A percentile compares a stretch with the other conserved stretches of the same genome.
Conservation (phyloP, 768 basidiomycete genomes). For the Termitomyces sp. region DNA sequence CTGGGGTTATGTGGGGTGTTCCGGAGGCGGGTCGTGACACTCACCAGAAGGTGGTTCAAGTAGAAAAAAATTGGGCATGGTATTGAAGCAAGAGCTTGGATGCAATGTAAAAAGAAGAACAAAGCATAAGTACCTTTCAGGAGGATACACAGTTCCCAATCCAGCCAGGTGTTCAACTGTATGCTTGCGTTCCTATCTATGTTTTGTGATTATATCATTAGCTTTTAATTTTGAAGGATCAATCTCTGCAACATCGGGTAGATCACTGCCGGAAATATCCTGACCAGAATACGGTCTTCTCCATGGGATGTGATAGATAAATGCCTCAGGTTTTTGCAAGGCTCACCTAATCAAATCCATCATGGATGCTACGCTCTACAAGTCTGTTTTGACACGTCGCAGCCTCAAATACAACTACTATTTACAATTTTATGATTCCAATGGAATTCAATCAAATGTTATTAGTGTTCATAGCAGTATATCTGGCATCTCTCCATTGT, state of each 20-base stretch:
- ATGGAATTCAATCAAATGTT: no score
- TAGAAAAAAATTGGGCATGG: background rate
- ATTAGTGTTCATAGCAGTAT: no score
- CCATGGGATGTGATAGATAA: background rate
- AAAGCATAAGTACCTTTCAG: background rate
- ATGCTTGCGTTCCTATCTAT: no score
- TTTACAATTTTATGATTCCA: no score
- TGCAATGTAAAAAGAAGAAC: background rate
- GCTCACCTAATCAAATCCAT: background rate
- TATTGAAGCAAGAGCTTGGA: background rate
- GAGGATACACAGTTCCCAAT: slow-evolving; percentile 9
- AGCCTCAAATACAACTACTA: slow-evolving; percentile 34
- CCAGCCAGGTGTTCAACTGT: background rate
- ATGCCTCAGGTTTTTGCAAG: background rate
- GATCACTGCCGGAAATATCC: background rate
- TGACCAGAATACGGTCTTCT: background rate
- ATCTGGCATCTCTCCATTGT: no score
- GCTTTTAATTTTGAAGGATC: no score
- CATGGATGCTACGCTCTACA: slow-evolving; percentile 21
- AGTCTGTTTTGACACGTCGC: slow-evolving; percentile 23
- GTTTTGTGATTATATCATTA: background rate
- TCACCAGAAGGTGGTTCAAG: background rate
- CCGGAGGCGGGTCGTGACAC: no score
- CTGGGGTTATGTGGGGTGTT: no score
- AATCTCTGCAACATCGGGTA: background rate